Base-by-base conservation (phyloP, 139 green algal species). In the Coccomyxa sp. region DNA sequence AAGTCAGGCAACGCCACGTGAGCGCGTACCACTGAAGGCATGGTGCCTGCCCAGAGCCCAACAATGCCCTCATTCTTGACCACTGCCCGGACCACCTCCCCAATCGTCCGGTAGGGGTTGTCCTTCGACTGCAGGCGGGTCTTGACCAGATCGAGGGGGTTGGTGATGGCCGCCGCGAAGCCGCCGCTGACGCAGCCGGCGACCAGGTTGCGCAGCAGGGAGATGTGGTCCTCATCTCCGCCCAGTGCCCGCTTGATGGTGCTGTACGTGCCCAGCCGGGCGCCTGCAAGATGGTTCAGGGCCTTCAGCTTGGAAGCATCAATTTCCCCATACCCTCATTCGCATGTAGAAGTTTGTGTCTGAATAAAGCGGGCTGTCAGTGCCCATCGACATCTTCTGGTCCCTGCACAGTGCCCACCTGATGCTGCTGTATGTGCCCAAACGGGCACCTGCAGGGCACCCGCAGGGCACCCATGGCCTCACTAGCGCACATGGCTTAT, bases 61-160 rank as follows among this genome's bases (percentile, higher is more conserved):
- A 39, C 55, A 29, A 94, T 78, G 29, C 94, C 94, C 33, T 95
- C 88, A 31, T 78, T 38, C 29, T 74, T 35, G 36, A 93, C 72
- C 18, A 95, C 82, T 0, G 77, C 12, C 0, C 80, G 77, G 39
- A 91, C 81, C 14, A 93, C 85, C 0, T 75, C 83, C 73, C 85
- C 80, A 0, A 81, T 80, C 4, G 76, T 83, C 0, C 78, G 58
- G n/a, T 39, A 37, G 3, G 55, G 73, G 64, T 74, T 77, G n/a
- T 74, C 78, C 50, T 78, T 82, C 24, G 79, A 70, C 38, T 88
- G 82, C 55, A 89, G 68, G 8, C 81, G 77, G 34, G 85, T 87
- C 73, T 95, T 95, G 3, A 95, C 83, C 0, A 97, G 87, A 82
- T 97, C 93, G 34, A 93, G 95, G 41, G 93, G 93, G 44, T 92